Evolutionary conservation across 2,329 filamentous ascomycete species (phyloP), one percentile per base, ranked within the genome.

Genomic region (Coniochaeta ligniaria): DNA sequence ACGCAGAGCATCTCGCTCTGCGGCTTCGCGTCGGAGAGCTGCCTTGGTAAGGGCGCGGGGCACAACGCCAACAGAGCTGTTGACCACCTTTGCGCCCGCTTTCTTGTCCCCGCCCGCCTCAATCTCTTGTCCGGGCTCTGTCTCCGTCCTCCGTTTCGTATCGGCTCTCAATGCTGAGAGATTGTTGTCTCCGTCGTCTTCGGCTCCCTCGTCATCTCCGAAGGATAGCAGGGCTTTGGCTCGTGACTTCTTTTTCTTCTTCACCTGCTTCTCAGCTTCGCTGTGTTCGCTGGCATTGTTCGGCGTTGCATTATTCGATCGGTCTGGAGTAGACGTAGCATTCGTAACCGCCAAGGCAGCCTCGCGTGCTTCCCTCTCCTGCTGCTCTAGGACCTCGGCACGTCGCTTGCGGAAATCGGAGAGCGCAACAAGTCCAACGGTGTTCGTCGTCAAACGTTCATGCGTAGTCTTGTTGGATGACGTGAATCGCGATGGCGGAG

Each of bases 401-500:
- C 94, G 91, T 62, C 95, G 88, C 78, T 99, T 98, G 74, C 94
- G 92, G 74, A 96, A 98, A 72, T 98, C 95, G 65, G 91, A 92
- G 50, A 97, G 87, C 61, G 91, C 86, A 59, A 98, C 94, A 2
- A 99, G 87, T 45, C 95, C 95, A 66, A 97, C 92, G 0, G 92
- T 96, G 70, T 92, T 87, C 59, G 86, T 91, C 62, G 94, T 94
- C 56, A 96, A 82, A 16, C 92, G 81, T 70, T 96, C 88, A 73
- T 94, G 86, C 1, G 91, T 90, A 1, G 90, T 90, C 66, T 88
- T 82, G 64, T 87, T 88, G 70, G 93, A 90, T 47, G 88, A 81
- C 1, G 87, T 88, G 75, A 96, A 96, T 63, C 89, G 86, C 60
- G 83, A 81, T 20, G 71, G 65, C 47, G 67, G 65, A 60, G 70